phyloP scores from a whole-genome alignment of 164 flowering plant species.

The Magnolia sinica region DNA sequence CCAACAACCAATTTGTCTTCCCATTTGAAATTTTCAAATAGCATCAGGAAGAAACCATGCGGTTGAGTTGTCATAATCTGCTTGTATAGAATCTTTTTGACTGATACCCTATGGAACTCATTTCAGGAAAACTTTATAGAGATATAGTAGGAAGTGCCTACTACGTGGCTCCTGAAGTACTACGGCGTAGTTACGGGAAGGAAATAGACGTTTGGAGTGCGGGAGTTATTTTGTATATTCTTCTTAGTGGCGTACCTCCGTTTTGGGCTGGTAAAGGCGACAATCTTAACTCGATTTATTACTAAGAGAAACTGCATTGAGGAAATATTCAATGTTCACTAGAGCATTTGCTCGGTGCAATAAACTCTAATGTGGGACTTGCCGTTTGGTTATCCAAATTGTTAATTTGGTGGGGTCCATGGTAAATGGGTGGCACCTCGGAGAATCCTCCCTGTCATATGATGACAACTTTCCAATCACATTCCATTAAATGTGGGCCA shows the following conservation, averaged over 20 bases:
- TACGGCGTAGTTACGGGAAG: conserved; percentile 79
- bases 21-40: background rate
- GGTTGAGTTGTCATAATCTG: background rate
- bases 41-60: background rate
- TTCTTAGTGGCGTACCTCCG: conserved; percentile 83
- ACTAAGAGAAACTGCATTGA: background rate
- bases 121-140: conserved; percentile 71
- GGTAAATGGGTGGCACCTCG: background rate
- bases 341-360: background rate
- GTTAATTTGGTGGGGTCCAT: background rate
- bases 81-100: background rate
- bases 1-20: background rate
- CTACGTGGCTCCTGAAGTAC: conserved; percentile 94
- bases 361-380: background rate
- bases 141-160: conserved; percentile 95
- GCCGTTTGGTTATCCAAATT: background rate
- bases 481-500: background rate
- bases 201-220: conserved; percentile 97
- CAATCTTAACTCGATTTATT: background rate
- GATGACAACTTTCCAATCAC: background rate
- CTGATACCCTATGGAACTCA: conserved; percentile 5
- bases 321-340: too few species aligned
- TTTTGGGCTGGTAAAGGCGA: conserved; percentile 73
- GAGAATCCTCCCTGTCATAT: background rate
- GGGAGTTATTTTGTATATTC: conserved; percentile 76